Base-by-base conservation (phyloP, 1,284 basidiomycete species). In the Apiotrichum siamense region DNA sequence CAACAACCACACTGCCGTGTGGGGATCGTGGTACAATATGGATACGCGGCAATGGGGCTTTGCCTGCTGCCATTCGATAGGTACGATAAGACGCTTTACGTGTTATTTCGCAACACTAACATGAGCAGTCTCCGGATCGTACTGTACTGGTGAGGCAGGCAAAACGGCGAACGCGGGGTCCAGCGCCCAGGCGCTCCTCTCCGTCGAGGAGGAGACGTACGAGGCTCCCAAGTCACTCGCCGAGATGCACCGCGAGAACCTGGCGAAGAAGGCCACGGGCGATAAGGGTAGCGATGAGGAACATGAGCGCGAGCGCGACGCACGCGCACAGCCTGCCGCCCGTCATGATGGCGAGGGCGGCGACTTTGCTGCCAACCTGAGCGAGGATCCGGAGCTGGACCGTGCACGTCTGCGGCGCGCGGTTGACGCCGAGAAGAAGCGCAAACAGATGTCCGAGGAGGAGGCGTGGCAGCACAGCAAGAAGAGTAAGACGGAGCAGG, bases 21-120 rank as follows among this genome's bases (percentile, higher is more conserved):
- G 93, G 93, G 96, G 96, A 25, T 97, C 94, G 29, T 98, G 85
- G 84, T 97, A 88, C 73, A 84, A 89, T 64, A 60, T 78, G 12
- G 77, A 80, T 7, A 77, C 80, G 2, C 82, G 84, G 11, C 72
- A 78, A 52, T 98, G 96, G 96, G 96, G 96, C 41, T 98, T 87
- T 72, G 84, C 81, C 26, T 99, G 96, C 74, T 99, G 96, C 69
- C 92, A 96, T 69, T 92, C 89, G 11, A 79, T 67, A 51, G 55
- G 60, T 43, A 57, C 36, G 46, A 56, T 54, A 18, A 5, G 23
- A 13, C 3, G 2, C 10, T 26, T 9, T 39, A 1, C 15, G 40
- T 24, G 39, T 36, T 21, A 20, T 21, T 38, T 27, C 6, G 40
- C 57, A 55, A 15, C 27, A n/a, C n/a, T n/a, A n/a, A n/a, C n/a